Evolutionary conservation across 2,329 filamentous ascomycete species (phyloP).

Genomic region (Orbilia brochopaga): DNA sequence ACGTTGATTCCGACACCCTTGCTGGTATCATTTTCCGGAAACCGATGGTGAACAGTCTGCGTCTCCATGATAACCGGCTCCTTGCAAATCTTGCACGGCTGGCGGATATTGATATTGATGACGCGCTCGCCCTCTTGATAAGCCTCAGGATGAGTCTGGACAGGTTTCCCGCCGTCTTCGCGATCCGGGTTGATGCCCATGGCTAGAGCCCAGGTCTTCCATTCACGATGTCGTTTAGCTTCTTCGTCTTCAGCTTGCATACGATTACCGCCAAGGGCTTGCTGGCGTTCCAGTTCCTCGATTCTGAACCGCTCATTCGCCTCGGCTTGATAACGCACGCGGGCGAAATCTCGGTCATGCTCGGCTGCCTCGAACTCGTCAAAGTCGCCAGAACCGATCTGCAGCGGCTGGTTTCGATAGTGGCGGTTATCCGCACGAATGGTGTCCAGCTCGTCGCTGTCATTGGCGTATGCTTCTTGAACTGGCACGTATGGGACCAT

Average conservation of each 20-base stretch:
- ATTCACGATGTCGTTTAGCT: slow-evolving; percentile 9
- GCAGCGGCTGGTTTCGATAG: neutral
- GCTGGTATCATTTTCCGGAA: slow-evolving; percentile 1
- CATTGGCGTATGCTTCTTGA: neutral
- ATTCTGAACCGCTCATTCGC: slow-evolving; percentile 28
- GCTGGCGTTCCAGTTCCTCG: slow-evolving; percentile 37
- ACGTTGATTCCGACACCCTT: slow-evolving; percentile 35
- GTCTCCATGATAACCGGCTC: slow-evolving; percentile 31
- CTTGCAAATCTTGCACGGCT: slow-evolving; percentile 36
- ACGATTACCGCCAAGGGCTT: slow-evolving; percentile 27
- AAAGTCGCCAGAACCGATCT: neutral
- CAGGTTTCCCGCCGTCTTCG: neutral
- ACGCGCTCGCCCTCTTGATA: slow-evolving; percentile 4
- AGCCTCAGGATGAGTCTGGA: neutral
- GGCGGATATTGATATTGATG: slow-evolving; percentile 37
- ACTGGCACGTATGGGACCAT: slow-evolving; percentile 31
- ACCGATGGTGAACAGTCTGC: slow-evolving; percentile 22
- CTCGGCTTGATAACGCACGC: slow-evolving; percentile 19
- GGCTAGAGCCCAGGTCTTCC: slow-evolving; percentile 1
- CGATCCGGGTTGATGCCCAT: neutral
- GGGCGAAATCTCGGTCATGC: slow-evolving; percentile 12
- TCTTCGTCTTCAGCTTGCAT: neutral
- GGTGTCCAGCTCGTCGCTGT: slow-evolving; percentile 16
- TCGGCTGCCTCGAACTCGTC: slow-evolving; percentile 8
- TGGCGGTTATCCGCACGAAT: slow-evolving; percentile 5